A percentile compares a stretch with the other conserved stretches of the same genome.
Evolutionary conservation across 2,329 filamentous ascomycete species (phyloP).

Genomic region (Diaporthe nobilis): DNA sequence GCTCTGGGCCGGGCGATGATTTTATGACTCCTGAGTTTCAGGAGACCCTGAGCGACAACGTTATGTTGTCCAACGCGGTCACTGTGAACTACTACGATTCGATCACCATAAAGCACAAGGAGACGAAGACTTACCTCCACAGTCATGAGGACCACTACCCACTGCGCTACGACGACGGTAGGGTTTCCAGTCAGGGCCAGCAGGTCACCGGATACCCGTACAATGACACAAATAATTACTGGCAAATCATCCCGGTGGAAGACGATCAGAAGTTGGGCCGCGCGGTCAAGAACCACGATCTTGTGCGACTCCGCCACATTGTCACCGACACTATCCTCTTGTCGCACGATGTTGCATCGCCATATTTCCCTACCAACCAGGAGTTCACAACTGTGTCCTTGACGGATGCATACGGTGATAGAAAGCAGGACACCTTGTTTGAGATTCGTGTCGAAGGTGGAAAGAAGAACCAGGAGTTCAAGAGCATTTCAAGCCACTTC

Average conservation of each 20-base stretch:
- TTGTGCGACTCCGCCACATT: conserved; percentile 88
- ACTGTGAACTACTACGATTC: conserved; percentile 91
- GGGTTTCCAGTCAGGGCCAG: conserved; percentile 97
- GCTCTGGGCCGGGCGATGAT: conserved; percentile 94
- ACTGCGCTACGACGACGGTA: conserved; percentile 95
- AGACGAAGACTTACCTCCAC: conserved; percentile 96
- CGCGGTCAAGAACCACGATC: conserved; percentile 84
- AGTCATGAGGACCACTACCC: conserved; percentile 92
- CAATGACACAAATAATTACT: conserved; percentile 99
- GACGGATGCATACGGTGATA: conserved; percentile 79
- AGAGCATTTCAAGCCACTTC: conserved; percentile 92
- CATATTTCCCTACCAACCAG: conserved; percentile 96
- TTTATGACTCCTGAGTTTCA: conserved; percentile 99
- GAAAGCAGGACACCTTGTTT: conserved; percentile 91
- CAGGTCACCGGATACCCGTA: conserved; percentile 98
- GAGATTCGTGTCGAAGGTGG: conserved; percentile 91
- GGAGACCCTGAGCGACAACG: conserved; percentile 94
- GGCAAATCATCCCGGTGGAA: conserved; percentile 86
- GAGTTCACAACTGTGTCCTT: conserved; percentile 89
- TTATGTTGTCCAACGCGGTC: conserved; percentile 89
- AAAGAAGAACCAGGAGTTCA: conserved; percentile 87
- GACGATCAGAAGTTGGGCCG: conserved; percentile 72
- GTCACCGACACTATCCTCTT: conserved; percentile 89
- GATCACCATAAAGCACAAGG: conserved; percentile 93
- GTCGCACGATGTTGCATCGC: conserved; percentile 97